Conservation (phyloP, 768 basidiomycete species). For the Pholiota microspora region DNA sequence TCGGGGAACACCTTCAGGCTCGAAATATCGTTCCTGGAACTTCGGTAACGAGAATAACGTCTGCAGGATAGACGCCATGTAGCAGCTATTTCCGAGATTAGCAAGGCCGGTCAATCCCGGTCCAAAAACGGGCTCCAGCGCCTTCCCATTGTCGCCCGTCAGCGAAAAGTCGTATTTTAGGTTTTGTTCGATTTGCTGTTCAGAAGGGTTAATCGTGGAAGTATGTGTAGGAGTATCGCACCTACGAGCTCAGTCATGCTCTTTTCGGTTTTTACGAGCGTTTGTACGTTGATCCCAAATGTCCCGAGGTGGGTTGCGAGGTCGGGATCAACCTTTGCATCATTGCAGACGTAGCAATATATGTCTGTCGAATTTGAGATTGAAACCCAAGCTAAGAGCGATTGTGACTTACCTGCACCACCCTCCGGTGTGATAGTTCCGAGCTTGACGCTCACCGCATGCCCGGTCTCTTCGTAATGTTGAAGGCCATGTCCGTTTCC, state of each 20-base stretch:
- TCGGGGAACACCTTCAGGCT: conserved; percentile 13
- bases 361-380: conserved; percentile 54
- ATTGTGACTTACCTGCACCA: conserved; percentile 62
- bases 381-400: neutral
- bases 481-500: conserved; percentile 89
- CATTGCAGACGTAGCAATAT: conserved; percentile 91
- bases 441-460: conserved; percentile 86
- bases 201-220: neutral
- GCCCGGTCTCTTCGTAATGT: conserved; percentile 72
- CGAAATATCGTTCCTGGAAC: conserved; percentile 73
- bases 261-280: conserved; percentile 90
- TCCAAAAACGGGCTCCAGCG: conserved; percentile 86
- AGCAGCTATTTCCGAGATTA: conserved; percentile 97
- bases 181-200: conserved; percentile 95
- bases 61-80: conserved; percentile 95
- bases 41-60: conserved; percentile 75
- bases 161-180: conserved; percentile 92
- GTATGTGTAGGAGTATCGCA: neutral
- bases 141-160: conserved; percentile 81
- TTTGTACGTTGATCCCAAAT: conserved; percentile 86
- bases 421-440: conserved; percentile 98
- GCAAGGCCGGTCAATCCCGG: conserved; percentile 84
- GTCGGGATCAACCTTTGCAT: conserved; percentile 75
- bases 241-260: conserved; percentile 92
- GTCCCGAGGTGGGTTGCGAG: conserved; percentile 68